Percentiles rank a stretch among this genome's conserved stretches.
These are phyloP conservation scores for Morella rubra DNA, from an alignment of 306 rosid genomes.

Conservation along the genomic window DNA sequence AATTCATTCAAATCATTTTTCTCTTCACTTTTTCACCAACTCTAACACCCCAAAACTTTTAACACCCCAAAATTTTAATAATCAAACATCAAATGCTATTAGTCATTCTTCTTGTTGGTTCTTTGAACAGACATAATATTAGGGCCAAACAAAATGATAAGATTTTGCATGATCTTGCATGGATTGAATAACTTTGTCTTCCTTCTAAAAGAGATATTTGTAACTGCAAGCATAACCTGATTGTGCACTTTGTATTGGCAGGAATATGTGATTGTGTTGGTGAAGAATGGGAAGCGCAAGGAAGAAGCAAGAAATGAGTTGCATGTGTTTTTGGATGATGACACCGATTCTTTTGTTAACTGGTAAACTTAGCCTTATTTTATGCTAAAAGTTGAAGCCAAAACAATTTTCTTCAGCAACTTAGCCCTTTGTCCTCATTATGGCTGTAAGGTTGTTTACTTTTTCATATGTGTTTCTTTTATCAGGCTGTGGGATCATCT, in stretches of 20 bases:
- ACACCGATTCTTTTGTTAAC: slow-evolving; percentile 80
- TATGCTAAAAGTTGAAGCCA: slow-evolving; percentile 6
- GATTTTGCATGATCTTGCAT: not conserved
- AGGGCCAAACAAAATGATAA: not conserved
- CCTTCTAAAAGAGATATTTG: not conserved
- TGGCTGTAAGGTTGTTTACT: slow-evolving; percentile 11
- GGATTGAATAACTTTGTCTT: not conserved
- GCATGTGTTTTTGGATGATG: slow-evolving; percentile 83
- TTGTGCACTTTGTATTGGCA: slow-evolving; percentile 38
- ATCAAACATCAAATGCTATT: too few species aligned
- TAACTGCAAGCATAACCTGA: slow-evolving; percentile 18
- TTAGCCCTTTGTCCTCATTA: not conserved
- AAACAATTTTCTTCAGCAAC: slow-evolving; percentile 17
- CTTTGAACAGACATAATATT: not conserved
- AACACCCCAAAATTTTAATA: too few species aligned
- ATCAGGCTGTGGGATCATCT: slow-evolving; percentile 96
- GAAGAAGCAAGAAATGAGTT: slow-evolving; percentile 81
- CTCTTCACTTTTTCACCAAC: too few species aligned
- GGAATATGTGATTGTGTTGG: slow-evolving; percentile 91
- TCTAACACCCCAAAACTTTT: too few species aligned
- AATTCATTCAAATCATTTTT: too few species aligned
- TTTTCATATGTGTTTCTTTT: slow-evolving; percentile 18
- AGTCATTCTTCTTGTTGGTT: too few species aligned
- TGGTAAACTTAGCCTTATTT: slow-evolving; percentile 56
- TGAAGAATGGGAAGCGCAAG: slow-evolving; percentile 87